Percentiles rank a stretch among this genome's conserved stretches.
These are phyloP conservation scores for Polygonum aviculare DNA, from an alignment of 148 eudicot species.

Conservation along the genomic window DNA sequence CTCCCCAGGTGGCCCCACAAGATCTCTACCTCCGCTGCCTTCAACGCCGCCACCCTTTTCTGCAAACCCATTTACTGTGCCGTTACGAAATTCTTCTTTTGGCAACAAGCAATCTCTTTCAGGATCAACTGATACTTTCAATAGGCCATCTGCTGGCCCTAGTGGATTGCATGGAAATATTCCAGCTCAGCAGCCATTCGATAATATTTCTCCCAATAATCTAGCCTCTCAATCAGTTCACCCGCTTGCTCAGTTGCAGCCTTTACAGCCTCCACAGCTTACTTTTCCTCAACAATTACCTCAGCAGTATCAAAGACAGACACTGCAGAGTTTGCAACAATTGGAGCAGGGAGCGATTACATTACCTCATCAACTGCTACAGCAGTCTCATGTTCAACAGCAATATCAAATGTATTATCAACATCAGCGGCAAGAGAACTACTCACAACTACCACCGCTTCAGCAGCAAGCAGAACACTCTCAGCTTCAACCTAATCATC, in stretches of 20 bases:
- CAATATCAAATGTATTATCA: constrained; percentile 56
- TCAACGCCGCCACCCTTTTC: constrained; percentile 90
- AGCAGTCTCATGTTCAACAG: constrained; percentile 68
- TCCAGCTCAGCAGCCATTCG: constrained; percentile 43
- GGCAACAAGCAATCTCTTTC: constrained; percentile 48
- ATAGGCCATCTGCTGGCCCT: constrained; percentile 47
- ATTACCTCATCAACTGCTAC: constrained; percentile 54
- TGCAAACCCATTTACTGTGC: constrained; percentile 19
- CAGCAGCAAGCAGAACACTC: constrained; percentile 31
- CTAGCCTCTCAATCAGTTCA: constrained; percentile 43
- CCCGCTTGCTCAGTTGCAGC: constrained; percentile 60
- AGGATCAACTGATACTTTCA: constrained; percentile 47
- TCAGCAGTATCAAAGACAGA: constrained; percentile 69
- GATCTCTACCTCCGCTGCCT: constrained; percentile 92
- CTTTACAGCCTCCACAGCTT: constrained; percentile 92
- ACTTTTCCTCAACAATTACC: constrained; percentile 61
- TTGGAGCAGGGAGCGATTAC: constrained; percentile 50
- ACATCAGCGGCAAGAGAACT: constrained; percentile 44
- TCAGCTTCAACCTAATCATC: constrained; percentile 24
- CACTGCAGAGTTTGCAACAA: constrained; percentile 41
- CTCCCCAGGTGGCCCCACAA: constrained; percentile 43
- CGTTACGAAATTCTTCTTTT: constrained; percentile 33
- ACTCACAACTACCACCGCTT: constrained; percentile 30
- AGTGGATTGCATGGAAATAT: constrained; percentile 35
- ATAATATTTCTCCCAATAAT: constrained; percentile 43